Evolutionary conservation across 139 green algal genomes (phyloP).

Genomic region (Haematococcus sp.): DNA sequence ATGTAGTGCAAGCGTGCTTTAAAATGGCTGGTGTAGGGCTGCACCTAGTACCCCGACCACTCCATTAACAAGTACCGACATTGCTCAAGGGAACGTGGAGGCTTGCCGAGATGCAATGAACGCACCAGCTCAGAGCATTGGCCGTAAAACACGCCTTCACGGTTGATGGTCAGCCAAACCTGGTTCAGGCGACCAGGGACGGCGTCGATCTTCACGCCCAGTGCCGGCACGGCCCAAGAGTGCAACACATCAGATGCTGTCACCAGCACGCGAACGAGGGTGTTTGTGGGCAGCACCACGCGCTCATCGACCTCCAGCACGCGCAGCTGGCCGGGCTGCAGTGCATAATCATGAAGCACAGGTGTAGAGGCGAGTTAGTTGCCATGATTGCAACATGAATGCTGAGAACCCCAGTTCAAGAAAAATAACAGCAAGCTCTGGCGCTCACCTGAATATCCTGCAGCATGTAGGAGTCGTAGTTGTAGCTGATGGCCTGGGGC

Average conservation of each 20-base stretch:
- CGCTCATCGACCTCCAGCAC: slow-evolving; percentile 63
- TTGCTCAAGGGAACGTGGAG: no score
- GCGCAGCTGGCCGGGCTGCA: slow-evolving; percentile 59
- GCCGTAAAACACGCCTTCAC: slow-evolving; percentile 67
- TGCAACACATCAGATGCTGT: slow-evolving; percentile 51
- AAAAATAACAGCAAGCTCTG: neutral
- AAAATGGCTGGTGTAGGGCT: no score
- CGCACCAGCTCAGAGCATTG: slow-evolving; percentile 74
- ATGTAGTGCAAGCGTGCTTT: no score
- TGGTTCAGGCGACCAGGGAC: slow-evolving; percentile 70
- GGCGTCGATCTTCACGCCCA: slow-evolving; percentile 64
- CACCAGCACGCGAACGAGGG: slow-evolving; percentile 57
- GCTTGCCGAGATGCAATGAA: no score
- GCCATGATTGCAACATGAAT: neutral
- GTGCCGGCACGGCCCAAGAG: slow-evolving; percentile 56
- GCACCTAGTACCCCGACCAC: no score
- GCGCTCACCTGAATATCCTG: slow-evolving; percentile 15
- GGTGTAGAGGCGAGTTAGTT: no score
- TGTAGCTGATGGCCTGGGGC: slow-evolving; percentile 43
- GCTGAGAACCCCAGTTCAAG: neutral
- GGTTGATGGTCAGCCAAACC: slow-evolving; percentile 62
- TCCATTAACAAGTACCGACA: no score
- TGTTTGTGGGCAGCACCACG: slow-evolving; percentile 66
- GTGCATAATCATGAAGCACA: neutral
- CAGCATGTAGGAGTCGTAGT: slow-evolving; percentile 54